These are phyloP conservation scores for Exophiala calicioides DNA, from an alignment of 2,329 filamentous ascomycete genomes.

Conservation along the genomic window DNA sequence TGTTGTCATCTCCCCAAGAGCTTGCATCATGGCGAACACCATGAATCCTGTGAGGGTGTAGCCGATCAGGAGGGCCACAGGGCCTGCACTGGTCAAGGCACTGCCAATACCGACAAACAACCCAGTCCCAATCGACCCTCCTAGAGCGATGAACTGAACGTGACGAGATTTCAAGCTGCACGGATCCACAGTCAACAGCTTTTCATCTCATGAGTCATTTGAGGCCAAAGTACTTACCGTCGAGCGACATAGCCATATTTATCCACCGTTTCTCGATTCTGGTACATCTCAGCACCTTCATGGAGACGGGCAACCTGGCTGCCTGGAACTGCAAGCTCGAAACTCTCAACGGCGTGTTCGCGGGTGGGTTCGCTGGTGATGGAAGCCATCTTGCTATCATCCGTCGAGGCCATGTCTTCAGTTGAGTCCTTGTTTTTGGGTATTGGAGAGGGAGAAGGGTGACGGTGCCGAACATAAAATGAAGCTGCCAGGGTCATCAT, in stretches of 20 bases:
- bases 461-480: not conserved
- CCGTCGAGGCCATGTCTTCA: not conserved
- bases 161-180: constrained; percentile 42
- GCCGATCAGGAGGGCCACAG: constrained; percentile 40
- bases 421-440: not conserved
- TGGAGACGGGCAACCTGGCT: constrained; percentile 48
- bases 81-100: constrained; percentile 39
- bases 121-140: constrained; percentile 42
- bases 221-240: too few relatives aligned
- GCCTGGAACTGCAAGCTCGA: not conserved
- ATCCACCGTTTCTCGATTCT: constrained; percentile 51
- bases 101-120: constrained; percentile 42
- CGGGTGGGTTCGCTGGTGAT: not conserved
- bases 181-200: not conserved
- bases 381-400: not conserved
- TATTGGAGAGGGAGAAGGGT: not conserved
- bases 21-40: constrained; percentile 37
- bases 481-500: not conserved
- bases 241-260: constrained; percentile 37
- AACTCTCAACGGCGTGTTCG: not conserved
- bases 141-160: constrained; percentile 41
- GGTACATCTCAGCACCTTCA: constrained; percentile 56
- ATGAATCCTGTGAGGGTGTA: constrained; percentile 37
- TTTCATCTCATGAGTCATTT: too few relatives aligned
- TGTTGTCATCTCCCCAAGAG: constrained; percentile 48